phyloP scores from a whole-genome alignment of 148 eudicot species.

The Mesembryanthemum crystallinum region DNA sequence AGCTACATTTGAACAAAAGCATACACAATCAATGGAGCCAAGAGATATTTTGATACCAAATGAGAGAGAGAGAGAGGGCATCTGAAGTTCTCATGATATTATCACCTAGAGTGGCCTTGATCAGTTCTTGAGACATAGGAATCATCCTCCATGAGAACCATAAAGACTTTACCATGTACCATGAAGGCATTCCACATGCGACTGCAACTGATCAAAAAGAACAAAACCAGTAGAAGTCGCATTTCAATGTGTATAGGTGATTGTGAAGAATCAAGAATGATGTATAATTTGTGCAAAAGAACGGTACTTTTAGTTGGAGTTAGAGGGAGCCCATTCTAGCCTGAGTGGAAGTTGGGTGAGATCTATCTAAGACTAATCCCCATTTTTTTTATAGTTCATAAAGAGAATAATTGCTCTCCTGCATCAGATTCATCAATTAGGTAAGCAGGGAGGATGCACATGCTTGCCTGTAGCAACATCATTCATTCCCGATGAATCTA shows the following conservation, averaged over 20 bases:
- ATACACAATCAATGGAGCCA: not conserved
- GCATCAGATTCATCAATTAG: constrained; percentile 19
- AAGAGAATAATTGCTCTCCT: constrained; percentile 1
- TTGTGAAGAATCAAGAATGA: not conserved
- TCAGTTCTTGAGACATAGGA: constrained; percentile 33
- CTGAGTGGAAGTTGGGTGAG: not conserved
- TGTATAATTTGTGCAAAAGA: not conserved
- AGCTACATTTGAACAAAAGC: constrained; percentile 5
- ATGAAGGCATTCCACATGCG: constrained; percentile 20
- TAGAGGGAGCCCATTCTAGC: constrained; percentile 1
- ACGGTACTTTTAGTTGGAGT: not conserved
- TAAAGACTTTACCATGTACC: constrained; percentile 49
- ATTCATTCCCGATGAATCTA: constrained; percentile 31
- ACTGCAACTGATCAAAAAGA: constrained; percentile 30
- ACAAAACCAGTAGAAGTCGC: constrained; percentile 18
- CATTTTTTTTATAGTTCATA: constrained; percentile 21
- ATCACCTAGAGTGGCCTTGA: constrained; percentile 31
- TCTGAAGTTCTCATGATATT: not conserved
- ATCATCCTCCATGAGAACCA: constrained; percentile 64
- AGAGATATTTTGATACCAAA: not conserved
- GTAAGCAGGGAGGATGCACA: constrained; percentile 30
- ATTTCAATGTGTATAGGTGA: constrained; percentile 13
- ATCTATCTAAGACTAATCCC: constrained; percentile 6
- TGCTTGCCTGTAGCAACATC: constrained; percentile 26
- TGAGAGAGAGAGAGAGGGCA: not conserved